Base-by-base conservation (phyloP, 495 filamentous ascomycete species). In the Daldinia loculata region DNA sequence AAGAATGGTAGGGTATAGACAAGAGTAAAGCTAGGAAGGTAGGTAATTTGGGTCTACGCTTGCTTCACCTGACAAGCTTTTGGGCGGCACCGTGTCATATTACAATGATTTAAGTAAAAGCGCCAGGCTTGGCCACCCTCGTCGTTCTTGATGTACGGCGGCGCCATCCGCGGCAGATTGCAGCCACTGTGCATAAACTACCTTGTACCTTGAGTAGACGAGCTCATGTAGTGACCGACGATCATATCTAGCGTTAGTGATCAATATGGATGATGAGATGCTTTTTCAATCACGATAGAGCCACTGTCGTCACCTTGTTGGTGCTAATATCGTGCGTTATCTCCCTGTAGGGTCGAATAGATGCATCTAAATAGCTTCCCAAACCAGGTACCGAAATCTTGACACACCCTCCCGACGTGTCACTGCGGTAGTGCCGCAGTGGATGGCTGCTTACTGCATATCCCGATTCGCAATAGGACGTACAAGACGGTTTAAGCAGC, bases 371-470 rank as follows among this genome's bases (percentile, higher is more conserved):
- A 65, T 64, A 14, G 57, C 50, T 53, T 69, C 61, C 61, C 9
- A 59, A 69, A 73, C 61, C 56, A 65, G 65, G 57, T 43, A 61
- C 56, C 52, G 56, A 53, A 36, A 52, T 62, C 51, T 15, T 56
- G 14, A 64, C 56, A 66, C 51, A 39, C 51, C 57, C 57, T 56
- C 61, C 56, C 61, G 61, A 69, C 70, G 65, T 69, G 66, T 57
- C 66, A 66, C 50, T 72, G 41, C 48, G 5, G 51, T 34, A 53
- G 70, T 63, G 61, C 66, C 51, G 62, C 70, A 62, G 63, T 53
- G 45, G 60, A 73, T 69, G 62, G 70, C 66, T 73, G 65, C 65
- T 73, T 69, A 73, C 70, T 73, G 70, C 70, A 73, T 73, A 73
- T 62, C 65, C 34, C 51, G 51, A 61, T 43, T 69, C 52, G 56